Conservation (phyloP, 2,329 filamentous ascomycete genomes). For the Sphaerostilbella broomeana region DNA sequence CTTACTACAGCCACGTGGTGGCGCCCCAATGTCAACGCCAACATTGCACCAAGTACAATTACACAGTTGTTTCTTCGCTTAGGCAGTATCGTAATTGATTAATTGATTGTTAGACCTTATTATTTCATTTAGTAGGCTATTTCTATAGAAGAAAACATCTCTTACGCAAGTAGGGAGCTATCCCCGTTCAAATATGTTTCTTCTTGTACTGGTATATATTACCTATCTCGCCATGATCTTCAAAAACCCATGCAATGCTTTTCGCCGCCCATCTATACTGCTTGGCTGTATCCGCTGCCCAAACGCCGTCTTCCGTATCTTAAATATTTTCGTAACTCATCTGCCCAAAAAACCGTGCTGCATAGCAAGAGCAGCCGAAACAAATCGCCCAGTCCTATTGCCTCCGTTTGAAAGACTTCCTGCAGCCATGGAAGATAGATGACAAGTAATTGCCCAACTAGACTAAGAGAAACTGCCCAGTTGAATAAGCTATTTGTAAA, state of each 20-base stretch:
- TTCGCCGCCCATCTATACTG: conserved; percentile 40
- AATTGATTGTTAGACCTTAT: too few species aligned
- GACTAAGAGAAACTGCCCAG: conserved; percentile 80
- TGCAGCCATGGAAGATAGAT: conserved; percentile 94
- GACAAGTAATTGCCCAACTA: conserved; percentile 81
- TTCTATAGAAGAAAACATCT: too few species aligned
- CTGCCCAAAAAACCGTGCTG: conserved; percentile 90
- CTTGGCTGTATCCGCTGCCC: conserved; percentile 57
- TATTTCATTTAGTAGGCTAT: too few species aligned
- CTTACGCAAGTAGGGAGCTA: too few species aligned
- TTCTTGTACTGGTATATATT: neutral
- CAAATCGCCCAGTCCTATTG: conserved; percentile 67
- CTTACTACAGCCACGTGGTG: too few species aligned
- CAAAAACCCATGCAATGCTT: too few species aligned
- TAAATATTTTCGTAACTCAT: conserved; percentile 81
- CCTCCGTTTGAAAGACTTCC: conserved; percentile 92
- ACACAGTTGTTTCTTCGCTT: too few species aligned
- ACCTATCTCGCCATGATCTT: neutral
- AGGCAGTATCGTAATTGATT: too few species aligned
- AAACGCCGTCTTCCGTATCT: conserved; percentile 52
- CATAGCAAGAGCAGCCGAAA: conserved; percentile 66
- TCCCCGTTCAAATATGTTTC: too few species aligned
- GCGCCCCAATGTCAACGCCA: too few species aligned
- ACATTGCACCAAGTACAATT: too few species aligned
- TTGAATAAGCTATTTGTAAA: conserved; percentile 93